A percentile compares a stretch with the other conserved stretches of the same genome.
phyloP scores from a whole-genome alignment of 225 moss, liverwort and hornwort species.

The Bryoerythrophyllum caledonicum region DNA sequence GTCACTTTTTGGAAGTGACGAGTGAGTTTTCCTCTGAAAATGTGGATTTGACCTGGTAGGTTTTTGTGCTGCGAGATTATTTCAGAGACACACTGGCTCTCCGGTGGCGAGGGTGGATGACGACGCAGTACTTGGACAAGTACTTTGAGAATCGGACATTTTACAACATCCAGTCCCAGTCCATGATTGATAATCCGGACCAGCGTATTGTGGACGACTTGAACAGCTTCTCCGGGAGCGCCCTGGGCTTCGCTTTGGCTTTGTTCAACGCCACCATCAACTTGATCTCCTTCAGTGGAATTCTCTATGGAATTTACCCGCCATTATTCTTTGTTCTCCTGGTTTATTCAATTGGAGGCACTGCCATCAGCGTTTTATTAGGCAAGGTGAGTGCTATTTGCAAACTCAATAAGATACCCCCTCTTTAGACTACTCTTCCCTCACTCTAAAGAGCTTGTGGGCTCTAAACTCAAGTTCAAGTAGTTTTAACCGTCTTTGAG shows the following conservation, averaged over 20 bases:
- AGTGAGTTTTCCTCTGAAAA: conserved; percentile 36
- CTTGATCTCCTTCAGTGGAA: conserved; percentile 92
- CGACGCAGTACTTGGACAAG: conserved; percentile 72
- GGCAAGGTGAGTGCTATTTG: conserved; percentile 67
- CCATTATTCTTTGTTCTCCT: conserved; percentile 87
- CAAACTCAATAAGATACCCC: too few species aligned
- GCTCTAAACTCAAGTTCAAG: too few species aligned
- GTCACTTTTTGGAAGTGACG: too few species aligned
- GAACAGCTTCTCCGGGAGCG: conserved; percentile 77
- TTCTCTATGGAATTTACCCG: conserved; percentile 91
- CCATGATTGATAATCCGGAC: conserved; percentile 95
- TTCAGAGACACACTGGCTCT: conserved; percentile 82
- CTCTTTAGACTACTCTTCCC: too few species aligned
- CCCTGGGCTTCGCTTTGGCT: conserved; percentile 78
- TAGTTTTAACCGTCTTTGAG: too few species aligned
- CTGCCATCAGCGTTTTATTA: conserved; percentile 78
- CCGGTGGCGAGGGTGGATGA: conserved; percentile 98
- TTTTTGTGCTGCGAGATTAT: conserved; percentile 98
- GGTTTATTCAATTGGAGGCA: conserved; percentile 87
- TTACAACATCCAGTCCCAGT: conserved; percentile 89
- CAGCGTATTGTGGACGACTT: conserved; percentile 94
- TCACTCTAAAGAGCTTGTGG: too few species aligned
- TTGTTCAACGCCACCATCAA: conserved; percentile 87
- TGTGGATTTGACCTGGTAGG: conserved; percentile 72
- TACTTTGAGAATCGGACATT: conserved; percentile 87